These are phyloP conservation scores for Austroboletus eburneus DNA, from an alignment of 768 basidiomycete genomes.

Conservation along the genomic window DNA sequence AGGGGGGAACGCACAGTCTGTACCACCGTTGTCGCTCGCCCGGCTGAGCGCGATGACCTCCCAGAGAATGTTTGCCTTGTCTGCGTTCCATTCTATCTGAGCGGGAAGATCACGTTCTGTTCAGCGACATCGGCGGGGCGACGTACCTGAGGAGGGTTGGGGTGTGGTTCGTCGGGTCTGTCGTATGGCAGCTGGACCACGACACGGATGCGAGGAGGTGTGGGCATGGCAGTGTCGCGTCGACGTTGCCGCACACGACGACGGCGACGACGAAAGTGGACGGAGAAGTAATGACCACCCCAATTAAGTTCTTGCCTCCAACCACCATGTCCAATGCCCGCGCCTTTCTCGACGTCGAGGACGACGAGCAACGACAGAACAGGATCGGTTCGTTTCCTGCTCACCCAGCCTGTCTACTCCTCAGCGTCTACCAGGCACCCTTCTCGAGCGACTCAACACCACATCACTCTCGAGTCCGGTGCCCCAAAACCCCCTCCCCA, in stretches of 20 bases:
- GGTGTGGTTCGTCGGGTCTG: conserved; percentile 62
- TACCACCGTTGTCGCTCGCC: conserved; percentile 63
- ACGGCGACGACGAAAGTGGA: neutral
- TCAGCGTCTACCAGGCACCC: conserved; percentile 29
- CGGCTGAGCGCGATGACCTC: conserved; percentile 80
- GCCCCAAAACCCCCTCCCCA: conserved; percentile 23
- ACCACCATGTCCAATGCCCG: conserved; percentile 10
- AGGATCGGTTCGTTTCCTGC: conserved; percentile 35
- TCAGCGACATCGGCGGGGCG: conserved; percentile 1
- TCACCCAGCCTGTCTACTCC: neutral
- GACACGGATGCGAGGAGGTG: conserved; percentile 50
- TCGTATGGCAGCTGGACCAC: conserved; percentile 78
- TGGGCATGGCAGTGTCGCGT: conserved; percentile 17
- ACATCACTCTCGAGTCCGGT: conserved; percentile 14
- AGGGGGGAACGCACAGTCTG: conserved; percentile 61
- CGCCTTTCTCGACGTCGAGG: conserved; percentile 42
- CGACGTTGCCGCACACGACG: neutral
- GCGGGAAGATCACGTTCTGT: conserved; percentile 8
- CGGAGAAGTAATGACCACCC: neutral
- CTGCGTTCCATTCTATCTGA: conserved; percentile 81
- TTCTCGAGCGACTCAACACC: conserved; percentile 39
- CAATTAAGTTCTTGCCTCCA: conserved; percentile 3
- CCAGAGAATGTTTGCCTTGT: conserved; percentile 85
- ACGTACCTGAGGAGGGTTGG: conserved; percentile 68
- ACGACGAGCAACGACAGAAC: conserved; percentile 40